Conservation (phyloP, 164 flowering plant genomes). For the Brasenia schreberi region DNA sequence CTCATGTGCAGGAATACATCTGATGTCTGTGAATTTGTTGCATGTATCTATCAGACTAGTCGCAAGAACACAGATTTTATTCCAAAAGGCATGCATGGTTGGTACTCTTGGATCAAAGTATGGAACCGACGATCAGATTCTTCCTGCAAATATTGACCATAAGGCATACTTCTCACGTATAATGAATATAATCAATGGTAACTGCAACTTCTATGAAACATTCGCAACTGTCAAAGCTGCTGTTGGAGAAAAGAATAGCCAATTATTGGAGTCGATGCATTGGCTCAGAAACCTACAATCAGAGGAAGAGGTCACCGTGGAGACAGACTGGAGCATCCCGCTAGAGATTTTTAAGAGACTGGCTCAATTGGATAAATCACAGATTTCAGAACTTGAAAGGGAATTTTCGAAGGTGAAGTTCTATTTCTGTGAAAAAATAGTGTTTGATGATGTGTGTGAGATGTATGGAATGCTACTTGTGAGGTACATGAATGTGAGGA, state of each 20-base stretch:
- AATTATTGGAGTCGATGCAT: constrained; percentile 30
- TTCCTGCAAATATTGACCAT: constrained; percentile 14
- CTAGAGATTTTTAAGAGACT: constrained; percentile 8
- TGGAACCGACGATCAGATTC: not conserved
- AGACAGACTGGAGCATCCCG: constrained; percentile 10
- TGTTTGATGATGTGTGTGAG: constrained; percentile 25
- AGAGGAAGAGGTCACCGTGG: constrained; percentile 10
- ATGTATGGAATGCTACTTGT: constrained; percentile 25
- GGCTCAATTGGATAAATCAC: constrained; percentile 1
- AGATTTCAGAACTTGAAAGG: constrained; percentile 15
- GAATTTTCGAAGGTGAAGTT: constrained; percentile 29
- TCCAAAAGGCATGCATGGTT: constrained; percentile 62
- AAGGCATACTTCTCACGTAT: constrained; percentile 29
- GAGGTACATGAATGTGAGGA: constrained; percentile 44
- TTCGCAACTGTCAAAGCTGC: constrained; percentile 18
- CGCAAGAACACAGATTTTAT: constrained; percentile 29
- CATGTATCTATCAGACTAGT: constrained; percentile 44
- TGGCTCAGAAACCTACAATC: constrained; percentile 39
- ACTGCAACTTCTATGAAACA: constrained; percentile 24
- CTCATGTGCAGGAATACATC: constrained; percentile 8
- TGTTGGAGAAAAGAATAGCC: constrained; percentile 23
- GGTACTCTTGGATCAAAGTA: constrained; percentile 15
- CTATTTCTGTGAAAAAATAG: constrained; percentile 31
- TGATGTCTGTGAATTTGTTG: constrained; percentile 26
- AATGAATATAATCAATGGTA: constrained; percentile 18